A percentile compares a stretch with the other conserved stretches of the same genome.
Conservation (phyloP, 208 protist genomes). For the Wallacemonas collosoma region DNA sequence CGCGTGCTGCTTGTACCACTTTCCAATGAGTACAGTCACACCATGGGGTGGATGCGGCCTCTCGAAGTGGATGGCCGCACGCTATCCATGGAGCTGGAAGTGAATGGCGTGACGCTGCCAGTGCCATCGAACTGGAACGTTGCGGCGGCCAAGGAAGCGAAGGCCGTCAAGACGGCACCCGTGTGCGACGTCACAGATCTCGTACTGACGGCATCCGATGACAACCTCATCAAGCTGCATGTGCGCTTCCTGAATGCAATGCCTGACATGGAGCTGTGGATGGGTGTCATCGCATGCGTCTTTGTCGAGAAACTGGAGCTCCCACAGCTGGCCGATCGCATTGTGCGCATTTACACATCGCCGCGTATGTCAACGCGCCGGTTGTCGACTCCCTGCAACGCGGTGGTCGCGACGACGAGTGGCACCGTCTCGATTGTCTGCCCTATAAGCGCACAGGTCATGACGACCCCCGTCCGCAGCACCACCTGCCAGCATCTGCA, state of each 20-base stretch:
- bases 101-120: conserved; percentile 54
- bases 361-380: neutral
- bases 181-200: conserved; percentile 64
- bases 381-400: conserved; percentile 1
- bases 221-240: conserved; percentile 54
- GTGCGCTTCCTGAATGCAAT: conserved; percentile 55
- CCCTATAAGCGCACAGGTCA: conserved; percentile 60
- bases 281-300: conserved; percentile 66
- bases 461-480: conserved; percentile 67
- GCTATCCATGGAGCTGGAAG: conserved; percentile 63
- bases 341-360: conserved; percentile 48
- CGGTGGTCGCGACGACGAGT: conserved; percentile 50
- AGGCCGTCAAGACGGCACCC: conserved; percentile 58
- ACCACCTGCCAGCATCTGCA: conserved; percentile 77
- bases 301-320: conserved; percentile 58
- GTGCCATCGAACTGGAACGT: conserved; percentile 60
- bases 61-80: conserved; percentile 45
- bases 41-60: conserved; percentile 72
- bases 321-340: conserved; percentile 30
- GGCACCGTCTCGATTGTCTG: conserved; percentile 57
- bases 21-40: conserved; percentile 53
- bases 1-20: conserved; percentile 79
- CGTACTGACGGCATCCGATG: conserved; percentile 20
- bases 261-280: conserved; percentile 65
- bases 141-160: conserved; percentile 56